Conservation (phyloP, 2,329 filamentous ascomycete genomes). For the Hypoxylon sp. region DNA sequence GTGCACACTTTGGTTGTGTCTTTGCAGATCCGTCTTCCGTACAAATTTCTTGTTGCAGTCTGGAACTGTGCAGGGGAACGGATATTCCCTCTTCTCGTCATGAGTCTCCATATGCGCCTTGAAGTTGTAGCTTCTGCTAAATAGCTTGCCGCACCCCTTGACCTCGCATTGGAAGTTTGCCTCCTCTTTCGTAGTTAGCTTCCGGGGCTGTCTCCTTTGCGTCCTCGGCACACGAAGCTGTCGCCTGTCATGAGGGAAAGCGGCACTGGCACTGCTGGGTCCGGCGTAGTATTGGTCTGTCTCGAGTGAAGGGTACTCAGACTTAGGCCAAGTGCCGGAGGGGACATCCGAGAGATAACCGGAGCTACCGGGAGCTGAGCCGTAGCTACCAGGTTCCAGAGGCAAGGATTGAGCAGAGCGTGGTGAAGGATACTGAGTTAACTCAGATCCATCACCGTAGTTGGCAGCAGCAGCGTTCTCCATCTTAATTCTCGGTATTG, state of each 20-base stretch:
- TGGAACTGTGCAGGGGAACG: conserved; percentile 74
- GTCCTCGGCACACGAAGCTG: conserved; percentile 52
- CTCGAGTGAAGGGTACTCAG: conserved; percentile 55
- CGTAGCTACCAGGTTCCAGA: conserved; percentile 47
- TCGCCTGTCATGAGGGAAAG: conserved; percentile 49
- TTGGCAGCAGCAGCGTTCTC: conserved; percentile 52
- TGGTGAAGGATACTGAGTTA: conserved; percentile 59
- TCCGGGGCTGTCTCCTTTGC: conserved; percentile 59
- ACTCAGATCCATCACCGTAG: conserved; percentile 55
- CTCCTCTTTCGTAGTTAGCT: conserved; percentile 74
- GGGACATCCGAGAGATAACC: conserved; percentile 57
- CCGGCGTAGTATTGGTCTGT: conserved; percentile 53
- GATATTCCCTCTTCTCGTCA: conserved; percentile 78
- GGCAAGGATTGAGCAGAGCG: conserved; percentile 56
- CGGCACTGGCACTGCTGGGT: conserved; percentile 40
- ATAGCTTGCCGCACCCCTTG: conserved; percentile 80
- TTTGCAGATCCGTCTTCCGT: conserved; percentile 81
- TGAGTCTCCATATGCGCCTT: conserved; percentile 90
- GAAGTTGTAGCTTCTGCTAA: conserved; percentile 87
- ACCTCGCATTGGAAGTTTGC: conserved; percentile 78
- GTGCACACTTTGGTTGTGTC: conserved; percentile 76
- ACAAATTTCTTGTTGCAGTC: conserved; percentile 83
- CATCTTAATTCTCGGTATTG: conserved; percentile 58
- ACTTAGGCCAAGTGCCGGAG: conserved; percentile 56
- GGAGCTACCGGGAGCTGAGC: conserved; percentile 50